A percentile compares a stretch with the other conserved stretches of the same genome.
Evolutionary conservation across 306 rosid species (phyloP).

Genomic region (Echinosophora koreensis): DNA sequence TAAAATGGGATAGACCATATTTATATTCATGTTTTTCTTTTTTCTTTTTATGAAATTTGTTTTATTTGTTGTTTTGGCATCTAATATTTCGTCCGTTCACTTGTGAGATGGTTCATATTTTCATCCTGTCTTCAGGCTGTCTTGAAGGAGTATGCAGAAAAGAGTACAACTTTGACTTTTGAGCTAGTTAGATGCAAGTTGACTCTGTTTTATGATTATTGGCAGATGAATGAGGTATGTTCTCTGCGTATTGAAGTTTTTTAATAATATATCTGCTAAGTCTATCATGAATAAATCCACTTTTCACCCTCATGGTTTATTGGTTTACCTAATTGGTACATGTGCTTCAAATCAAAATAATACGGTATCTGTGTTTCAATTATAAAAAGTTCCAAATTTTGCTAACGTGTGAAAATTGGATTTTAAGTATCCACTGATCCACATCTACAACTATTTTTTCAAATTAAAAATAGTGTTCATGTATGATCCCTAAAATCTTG

Average conservation of each 20-base stretch:
- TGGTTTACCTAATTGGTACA: slow-evolving; percentile 10
- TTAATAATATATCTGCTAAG: too few species aligned
- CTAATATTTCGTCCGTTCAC: slow-evolving; percentile 27
- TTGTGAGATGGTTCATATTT: slow-evolving; percentile 36
- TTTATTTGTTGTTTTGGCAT: slow-evolving; percentile 20
- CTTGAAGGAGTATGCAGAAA: slow-evolving; percentile 60
- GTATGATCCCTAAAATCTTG: slow-evolving; percentile 27
- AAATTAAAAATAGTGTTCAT: slow-evolving; percentile 15
- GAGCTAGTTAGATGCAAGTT: slow-evolving; percentile 93
- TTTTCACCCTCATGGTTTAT: slow-evolving; percentile 13
- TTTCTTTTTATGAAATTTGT: slow-evolving; percentile 3
- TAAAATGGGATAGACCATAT: slow-evolving; percentile 33
- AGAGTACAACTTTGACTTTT: slow-evolving; percentile 52
- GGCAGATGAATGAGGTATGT: slow-evolving; percentile 96
- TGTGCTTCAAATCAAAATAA: slow-evolving; percentile 24
- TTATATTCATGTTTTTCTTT: background rate
- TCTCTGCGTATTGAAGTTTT: slow-evolving; percentile 11
- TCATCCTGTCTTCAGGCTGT: slow-evolving; percentile 59
- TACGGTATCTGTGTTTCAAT: slow-evolving; percentile 24
- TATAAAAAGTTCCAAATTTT: background rate
- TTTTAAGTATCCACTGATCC: slow-evolving; percentile 15
- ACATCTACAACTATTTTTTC: slow-evolving; percentile 33
- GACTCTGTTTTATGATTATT: slow-evolving; percentile 85
- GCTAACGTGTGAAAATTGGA: slow-evolving; percentile 30
- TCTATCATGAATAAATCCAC: background rate